Percentiles rank a stretch among this genome's conserved stretches.
phyloP scores from a whole-genome alignment of 2,329 filamentous ascomycete genomes.

The Metarhizium album region DNA sequence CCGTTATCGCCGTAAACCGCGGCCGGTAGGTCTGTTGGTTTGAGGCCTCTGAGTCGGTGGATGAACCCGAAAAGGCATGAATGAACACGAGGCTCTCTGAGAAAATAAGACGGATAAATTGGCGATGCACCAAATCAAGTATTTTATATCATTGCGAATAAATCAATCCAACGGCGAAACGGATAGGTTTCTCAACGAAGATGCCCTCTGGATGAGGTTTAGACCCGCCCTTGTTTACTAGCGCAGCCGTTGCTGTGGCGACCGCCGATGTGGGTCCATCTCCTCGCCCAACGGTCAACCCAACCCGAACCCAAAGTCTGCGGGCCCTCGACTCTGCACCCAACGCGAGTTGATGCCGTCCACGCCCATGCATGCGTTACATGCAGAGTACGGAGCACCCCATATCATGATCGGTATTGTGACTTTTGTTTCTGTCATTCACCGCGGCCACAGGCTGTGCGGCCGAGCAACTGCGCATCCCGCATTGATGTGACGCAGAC shows the following conservation, averaged over 20 bases:
- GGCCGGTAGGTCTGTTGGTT: not conserved
- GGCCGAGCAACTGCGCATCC: not conserved
- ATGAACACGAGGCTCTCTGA: not conserved
- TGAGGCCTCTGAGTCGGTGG: not conserved
- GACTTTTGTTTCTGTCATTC: too few species aligned
- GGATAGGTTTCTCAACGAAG: not conserved
- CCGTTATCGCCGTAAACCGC: not conserved
- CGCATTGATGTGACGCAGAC: too few species aligned
- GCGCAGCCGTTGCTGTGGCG: slow-evolving; percentile 14
- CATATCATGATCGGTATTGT: too few species aligned
- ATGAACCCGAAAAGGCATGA: not conserved
- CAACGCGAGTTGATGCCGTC: too few species aligned
- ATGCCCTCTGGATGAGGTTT: not conserved
- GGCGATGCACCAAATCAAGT: not conserved
- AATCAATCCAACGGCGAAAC: slow-evolving; percentile 1
- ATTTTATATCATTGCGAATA: not conserved
- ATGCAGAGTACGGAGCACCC: too few species aligned
- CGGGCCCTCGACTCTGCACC: too few species aligned
- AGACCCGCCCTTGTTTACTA: slow-evolving; percentile 15
- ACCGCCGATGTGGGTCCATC: slow-evolving; percentile 14
- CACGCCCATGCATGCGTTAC: too few species aligned
- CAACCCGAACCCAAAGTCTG: too few species aligned
- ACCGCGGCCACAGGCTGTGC: not conserved
- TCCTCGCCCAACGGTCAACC: not conserved
- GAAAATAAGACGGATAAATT: not conserved